Evolutionary conservation across 192 early-diverging fungal genomes (phyloP), one percentile per base, ranked within the genome.

Genomic region (Backusella parvicylindrica): DNA sequence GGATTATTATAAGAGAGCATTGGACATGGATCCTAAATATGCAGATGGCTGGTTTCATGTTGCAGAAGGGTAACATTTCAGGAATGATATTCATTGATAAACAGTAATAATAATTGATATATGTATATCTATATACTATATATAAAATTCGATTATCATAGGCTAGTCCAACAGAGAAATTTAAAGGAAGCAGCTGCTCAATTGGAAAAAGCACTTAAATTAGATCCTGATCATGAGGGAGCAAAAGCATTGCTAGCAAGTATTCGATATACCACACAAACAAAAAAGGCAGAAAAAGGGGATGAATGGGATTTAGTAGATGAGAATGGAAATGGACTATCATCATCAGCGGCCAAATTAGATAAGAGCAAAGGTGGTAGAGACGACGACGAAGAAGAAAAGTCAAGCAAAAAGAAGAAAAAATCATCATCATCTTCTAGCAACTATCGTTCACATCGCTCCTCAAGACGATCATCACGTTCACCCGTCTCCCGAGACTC

Each of bases 181-280:
- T 80, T 66, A 26, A 83, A 82, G 3, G 91, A 91, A 26, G 87
- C 92, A 1, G 82, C 68, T 15, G 47, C 71, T 40, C 83, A 89
- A 33, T 84, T 95, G 26, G 82, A 87, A 35, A 74, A 80, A 16
- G 79, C 89, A 1, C 71, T 91, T 5, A 75, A 80, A 30, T 28
- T 89, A 35, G 84, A 86, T 21, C 77, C 82, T 15, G 64, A 32
- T 31, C 87, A 81, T 70, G 80, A 87, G 66, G 68, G 78, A 1
- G 90, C 89, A n/a, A 80, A 85, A 68, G 86, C 35, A 12, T 23
- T 81, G 30, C 31, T 81, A 0, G 36, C 43, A 8, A 74, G 30
- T 38, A 38, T 81, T 7, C 47, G 73, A 43, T 68, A 74, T 30
- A 74, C 40, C 3, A 63, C 28, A 41, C 30, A 60, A 21, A 36